Base-by-base conservation (phyloP, 2,329 filamentous ascomycete species). In the Fusarium nisikadoi region DNA sequence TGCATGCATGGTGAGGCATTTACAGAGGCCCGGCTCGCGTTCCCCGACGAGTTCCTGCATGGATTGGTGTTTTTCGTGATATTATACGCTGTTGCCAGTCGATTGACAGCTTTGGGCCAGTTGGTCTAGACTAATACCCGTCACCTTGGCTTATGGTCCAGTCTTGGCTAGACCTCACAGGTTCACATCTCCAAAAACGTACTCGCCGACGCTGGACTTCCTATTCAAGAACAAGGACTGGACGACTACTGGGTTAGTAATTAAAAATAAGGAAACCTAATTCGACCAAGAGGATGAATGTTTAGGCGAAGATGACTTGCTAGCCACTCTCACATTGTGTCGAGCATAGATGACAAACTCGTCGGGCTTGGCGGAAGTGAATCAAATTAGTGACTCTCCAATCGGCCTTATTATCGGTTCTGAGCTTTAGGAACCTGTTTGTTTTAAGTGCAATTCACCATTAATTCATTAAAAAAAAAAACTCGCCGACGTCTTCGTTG, bases 1-100 rank as follows among this genome's bases (percentile, higher is more conserved):
- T 17, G 19, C 61, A 66, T 46, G 13, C 38, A 41, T n/a, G 35
- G 45, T 68, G 65, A 68, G 65, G 64, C n/a, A 68, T 68, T 68
- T 63, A 39, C 27, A 27, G 11, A 2, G 16, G 5, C 4, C 19
- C n/a, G 33, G 47, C 12, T 63, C 8, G 14, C 23, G 9, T 31
- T 53, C 20, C 35, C n/a, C 9, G 39, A 38, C 1, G 8, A 19
- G 31, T 46, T 33, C 25, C 50, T 62, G 31, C 17, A 43, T 33
- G 4, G 0, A 1, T n/a, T 14, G 19, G 1, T 4, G 0, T 23
- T 14, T 17, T 39, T 16, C 45, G 41, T 11, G 11, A 19, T 36
- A 11, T 5, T 56, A 23, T 29, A 36, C 11, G 20, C 16, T 6
- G 17, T 6, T 17, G 7, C 23, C 2, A 42, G 11, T 35, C 6